Evolutionary conservation across 108 stramenopile genomes (phyloP), one percentile per base, ranked within the genome.

Genomic region (Schizochytrium sp.): DNA sequence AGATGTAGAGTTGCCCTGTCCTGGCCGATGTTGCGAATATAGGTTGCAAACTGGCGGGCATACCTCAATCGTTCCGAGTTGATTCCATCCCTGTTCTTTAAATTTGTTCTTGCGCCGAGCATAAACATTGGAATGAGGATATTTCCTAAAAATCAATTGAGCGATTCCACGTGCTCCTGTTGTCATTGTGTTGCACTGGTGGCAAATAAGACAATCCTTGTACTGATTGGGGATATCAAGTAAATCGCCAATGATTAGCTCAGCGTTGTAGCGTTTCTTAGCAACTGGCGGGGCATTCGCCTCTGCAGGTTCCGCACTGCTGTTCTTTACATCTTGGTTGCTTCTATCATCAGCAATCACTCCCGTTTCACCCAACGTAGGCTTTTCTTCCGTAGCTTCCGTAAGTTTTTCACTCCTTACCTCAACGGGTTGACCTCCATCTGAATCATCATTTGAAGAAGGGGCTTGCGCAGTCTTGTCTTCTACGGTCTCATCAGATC

Each of bases 161-260:
- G 64, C 64, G 3, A 69, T 69, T 12, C 64, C 64, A 8, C 15
- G 0, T 38, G 64, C 12, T 7, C 64, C 64, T 44, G 64, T 69
- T 13, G 64, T 69, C 64, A 69, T 69, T 7, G 64, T 69, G 64
- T 69, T 69, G 64, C 64, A 69, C 64, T 69, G 64, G 28, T 69
- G 64, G 3, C 64, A 69, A 3, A 69, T 69, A 15, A 69, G 64
- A 15, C 64, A 69, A 44, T 69, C 64, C 1, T 12, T 0, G 15
- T 44, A 69, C 5, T 44, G 64, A 15, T 69, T 15, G 28, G 64
- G 64, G 19, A 69, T 69, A 44, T 69, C 64, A 0, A 69, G 64
- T 1, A 69, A 44, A 15, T 69, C 28, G 0, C 64, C 64, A 28
- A 28, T 44, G 64, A 69, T 28, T 38, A 69, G 12, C 64, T 69